Evolutionary conservation across 192 early-diverging fungal genomes (phyloP).

Genomic region (Chytriomyces sp.): DNA sequence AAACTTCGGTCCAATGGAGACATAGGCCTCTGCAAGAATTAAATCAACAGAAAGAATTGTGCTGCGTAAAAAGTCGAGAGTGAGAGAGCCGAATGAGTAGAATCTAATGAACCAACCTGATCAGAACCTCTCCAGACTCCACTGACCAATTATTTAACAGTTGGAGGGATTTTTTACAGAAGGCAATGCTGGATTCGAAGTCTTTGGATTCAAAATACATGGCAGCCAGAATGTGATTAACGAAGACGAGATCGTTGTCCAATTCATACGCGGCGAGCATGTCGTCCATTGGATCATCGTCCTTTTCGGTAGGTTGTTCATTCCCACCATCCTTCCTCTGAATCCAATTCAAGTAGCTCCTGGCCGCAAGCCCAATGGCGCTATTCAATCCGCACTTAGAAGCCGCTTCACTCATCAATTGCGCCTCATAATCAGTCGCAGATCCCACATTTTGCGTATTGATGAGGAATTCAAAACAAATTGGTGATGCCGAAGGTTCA

Average conservation of each 20-base stretch:
- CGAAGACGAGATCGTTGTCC: constrained; percentile 5
- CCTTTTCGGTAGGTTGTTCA: background rate
- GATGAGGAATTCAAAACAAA: background rate
- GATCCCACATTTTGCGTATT: background rate
- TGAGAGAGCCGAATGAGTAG: background rate
- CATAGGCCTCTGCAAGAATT: constrained; percentile 31
- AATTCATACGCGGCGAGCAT: constrained; percentile 7
- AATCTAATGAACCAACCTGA: background rate
- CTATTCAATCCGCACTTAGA: background rate
- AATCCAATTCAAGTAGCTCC: constrained; percentile 7
- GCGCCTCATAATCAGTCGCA: constrained; percentile 2
- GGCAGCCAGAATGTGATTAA: background rate
- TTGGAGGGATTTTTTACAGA: constrained; percentile 8
- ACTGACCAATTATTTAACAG: background rate
- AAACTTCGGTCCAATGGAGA: constrained; percentile 13
- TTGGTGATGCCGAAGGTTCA: background rate
- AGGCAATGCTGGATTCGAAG: constrained; percentile 4
- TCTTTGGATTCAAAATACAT: background rate
- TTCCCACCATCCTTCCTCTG: no score
- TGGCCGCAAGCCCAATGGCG: constrained; percentile 7
- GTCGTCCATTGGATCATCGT: constrained; percentile 15
- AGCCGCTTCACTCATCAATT: background rate
- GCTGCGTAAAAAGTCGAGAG: background rate
- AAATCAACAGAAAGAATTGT: constrained; percentile 8
- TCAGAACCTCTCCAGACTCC: background rate